A percentile compares a stretch with the other conserved stretches of the same genome.
These are phyloP conservation scores for Gossypium ekmanianum DNA, from an alignment of 345 rosid species.

Conservation along the genomic window DNA sequence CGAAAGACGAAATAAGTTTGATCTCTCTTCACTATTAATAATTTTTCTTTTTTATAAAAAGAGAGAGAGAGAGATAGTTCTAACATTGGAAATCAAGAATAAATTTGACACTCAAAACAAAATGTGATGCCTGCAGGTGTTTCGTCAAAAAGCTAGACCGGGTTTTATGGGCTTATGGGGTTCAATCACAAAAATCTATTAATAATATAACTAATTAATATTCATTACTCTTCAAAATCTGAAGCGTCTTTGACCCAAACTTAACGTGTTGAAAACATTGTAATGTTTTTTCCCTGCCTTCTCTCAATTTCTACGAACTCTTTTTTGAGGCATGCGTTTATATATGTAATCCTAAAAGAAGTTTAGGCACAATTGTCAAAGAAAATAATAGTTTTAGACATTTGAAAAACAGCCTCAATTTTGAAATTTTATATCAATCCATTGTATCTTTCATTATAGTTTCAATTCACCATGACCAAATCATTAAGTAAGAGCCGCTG, in stretches of 20 bases:
- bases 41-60: too few relatives aligned
- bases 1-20: too few relatives aligned
- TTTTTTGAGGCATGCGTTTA: constrained; percentile 22
- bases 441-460: constrained; percentile 20
- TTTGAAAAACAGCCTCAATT: too few relatives aligned
- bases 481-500: neutral
- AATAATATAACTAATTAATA: neutral
- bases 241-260: constrained; percentile 62
- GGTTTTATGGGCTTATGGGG: constrained; percentile 25
- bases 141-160: constrained; percentile 33
- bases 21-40: too few relatives aligned
- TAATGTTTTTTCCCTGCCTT: neutral
- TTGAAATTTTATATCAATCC: constrained; percentile 2
- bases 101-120: too few relatives aligned
- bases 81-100: too few relatives aligned
- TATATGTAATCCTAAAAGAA: neutral
- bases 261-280: neutral
- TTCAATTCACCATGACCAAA: neutral
- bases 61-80: too few relatives aligned
- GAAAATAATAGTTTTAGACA: neutral
- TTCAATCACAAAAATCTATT: neutral
- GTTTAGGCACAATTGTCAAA: constrained; percentile 35
- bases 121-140: neutral
- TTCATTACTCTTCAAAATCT: constrained; percentile 4
- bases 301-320: constrained; percentile 26